Evolutionary conservation across 306 rosid genomes (phyloP), one percentile per base, ranked within the genome.

Genomic region (Astragalus glycyphyllos): DNA sequence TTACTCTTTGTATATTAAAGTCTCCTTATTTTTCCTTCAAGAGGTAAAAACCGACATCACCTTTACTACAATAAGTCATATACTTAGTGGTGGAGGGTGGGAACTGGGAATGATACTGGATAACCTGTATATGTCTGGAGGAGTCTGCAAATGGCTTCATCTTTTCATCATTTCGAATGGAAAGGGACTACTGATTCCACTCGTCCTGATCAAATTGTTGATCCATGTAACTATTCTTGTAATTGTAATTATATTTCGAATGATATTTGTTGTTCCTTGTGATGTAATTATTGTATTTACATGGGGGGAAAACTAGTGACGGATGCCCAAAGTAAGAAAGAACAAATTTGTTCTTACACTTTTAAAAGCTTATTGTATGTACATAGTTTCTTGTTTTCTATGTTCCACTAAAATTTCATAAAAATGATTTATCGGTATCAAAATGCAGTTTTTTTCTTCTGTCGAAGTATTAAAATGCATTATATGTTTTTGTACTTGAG

Each of bases 21-120:
- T 51, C 40, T 66, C 73, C 11, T 51, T 55, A 41, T 54, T 47
- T 58, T 61, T 35, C 35, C 54, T 79, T 62, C 48, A 71, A 60
- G 78, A 51, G 70, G 71, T 50, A 47, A 74, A 76, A 59, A 44
- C 13, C 5, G 37, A 54, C 46, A 12, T 38, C 58, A 47, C 40
- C 67, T 46, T 64, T 56, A 26, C 70, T 45, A 40, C 51, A 16
- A 20, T 32, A 31, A 29, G 32, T 62, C 79, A 23, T 44, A 35
- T 57, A 58, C 68, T 55, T 77, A 73, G 63, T 62, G 57, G 47
- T 14, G 70, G 58, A 44, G 32, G 34, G 42, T 3, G 34, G 71
- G 23, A 20, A 20, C n/a, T n/a, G 23, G 23, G 31, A 26, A 26
- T 26, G 31, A 51, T 60, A 38, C 49, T 9, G 75, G 42, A 41